phyloP scores from a whole-genome alignment of 768 basidiomycete genomes.

The Tubosaeta sp. region DNA sequence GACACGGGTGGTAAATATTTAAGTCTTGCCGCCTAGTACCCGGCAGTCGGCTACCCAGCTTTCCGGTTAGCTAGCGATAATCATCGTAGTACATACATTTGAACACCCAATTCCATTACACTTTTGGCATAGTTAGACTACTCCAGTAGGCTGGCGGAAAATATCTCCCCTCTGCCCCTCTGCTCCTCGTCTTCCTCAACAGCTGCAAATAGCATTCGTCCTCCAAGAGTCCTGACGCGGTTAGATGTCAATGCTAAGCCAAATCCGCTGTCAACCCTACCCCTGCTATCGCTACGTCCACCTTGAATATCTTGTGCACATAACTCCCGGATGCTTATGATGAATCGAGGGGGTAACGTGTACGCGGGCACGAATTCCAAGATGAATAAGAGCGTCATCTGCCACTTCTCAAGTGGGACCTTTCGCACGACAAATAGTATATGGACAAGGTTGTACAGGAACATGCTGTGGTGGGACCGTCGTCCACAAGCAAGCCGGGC shows the following conservation, averaged over 20 bases:
- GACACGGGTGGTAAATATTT: too few relatives aligned
- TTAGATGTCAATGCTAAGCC: background rate
- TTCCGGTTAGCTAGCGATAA: too few relatives aligned
- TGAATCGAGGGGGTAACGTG: conserved; percentile 1
- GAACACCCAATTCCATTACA: too few relatives aligned
- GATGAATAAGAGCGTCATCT: background rate
- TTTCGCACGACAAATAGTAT: background rate
- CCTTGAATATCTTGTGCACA: background rate
- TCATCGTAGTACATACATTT: too few relatives aligned
- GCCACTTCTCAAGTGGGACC: background rate
- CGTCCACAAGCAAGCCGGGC: too few relatives aligned
- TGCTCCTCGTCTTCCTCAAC: background rate
- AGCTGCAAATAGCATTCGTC: background rate
- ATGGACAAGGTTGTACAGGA: background rate
- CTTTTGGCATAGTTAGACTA: too few relatives aligned
- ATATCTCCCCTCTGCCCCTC: too few relatives aligned
- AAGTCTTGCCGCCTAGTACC: too few relatives aligned
- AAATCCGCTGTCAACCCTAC: conserved; percentile 3
- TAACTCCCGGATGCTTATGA: conserved; percentile 6
- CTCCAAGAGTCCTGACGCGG: background rate
- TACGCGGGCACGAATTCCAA: background rate
- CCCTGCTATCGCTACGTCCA: too few relatives aligned
- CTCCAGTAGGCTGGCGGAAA: too few relatives aligned
- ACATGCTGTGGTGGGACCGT: background rate
- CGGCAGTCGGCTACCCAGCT: too few relatives aligned